A percentile compares a stretch with the other conserved stretches of the same genome.
phyloP scores from a whole-genome alignment of 2,329 filamentous ascomycete species.

The Alternaria consortialis region DNA sequence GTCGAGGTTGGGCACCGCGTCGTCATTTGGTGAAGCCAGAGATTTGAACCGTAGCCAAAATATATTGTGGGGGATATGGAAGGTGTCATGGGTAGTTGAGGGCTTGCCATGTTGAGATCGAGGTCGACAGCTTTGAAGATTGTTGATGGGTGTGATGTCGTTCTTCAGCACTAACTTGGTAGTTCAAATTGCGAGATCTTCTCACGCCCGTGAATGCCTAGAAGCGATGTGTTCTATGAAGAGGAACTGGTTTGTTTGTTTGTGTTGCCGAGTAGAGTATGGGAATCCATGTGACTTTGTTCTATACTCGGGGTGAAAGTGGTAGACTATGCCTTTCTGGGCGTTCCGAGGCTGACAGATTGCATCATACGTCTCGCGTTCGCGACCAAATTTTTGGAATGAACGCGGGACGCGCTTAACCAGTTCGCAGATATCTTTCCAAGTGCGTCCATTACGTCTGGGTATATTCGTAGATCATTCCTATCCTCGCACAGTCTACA shows the following conservation, averaged over 20 bases:
- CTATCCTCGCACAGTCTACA: background rate
- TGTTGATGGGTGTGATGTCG: background rate
- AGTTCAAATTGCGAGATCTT: too few species aligned
- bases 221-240: background rate
- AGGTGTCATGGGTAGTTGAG: constrained; percentile 1
- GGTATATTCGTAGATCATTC: background rate
- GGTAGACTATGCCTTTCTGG: constrained; percentile 1
- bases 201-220: too few species aligned
- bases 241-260: background rate
- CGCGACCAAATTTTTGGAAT: background rate
- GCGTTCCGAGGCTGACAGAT: constrained; percentile 5
- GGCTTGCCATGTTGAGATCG: constrained; percentile 15
- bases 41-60: constrained; percentile 77
- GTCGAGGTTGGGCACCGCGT: constrained; percentile 65
- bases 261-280: background rate
- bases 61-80: constrained; percentile 57
- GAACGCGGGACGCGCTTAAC: background rate
- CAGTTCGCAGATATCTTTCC: background rate
- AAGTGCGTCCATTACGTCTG: background rate
- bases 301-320: background rate
- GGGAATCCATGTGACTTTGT: background rate
- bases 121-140: background rate
- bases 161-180: background rate
- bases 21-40: constrained; percentile 72
- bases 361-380: constrained; percentile 7